Evolutionary conservation across 2,329 filamentous ascomycete genomes (phyloP), one percentile per base, ranked within the genome.

Genomic region (Pestalotiopsis sp.): DNA sequence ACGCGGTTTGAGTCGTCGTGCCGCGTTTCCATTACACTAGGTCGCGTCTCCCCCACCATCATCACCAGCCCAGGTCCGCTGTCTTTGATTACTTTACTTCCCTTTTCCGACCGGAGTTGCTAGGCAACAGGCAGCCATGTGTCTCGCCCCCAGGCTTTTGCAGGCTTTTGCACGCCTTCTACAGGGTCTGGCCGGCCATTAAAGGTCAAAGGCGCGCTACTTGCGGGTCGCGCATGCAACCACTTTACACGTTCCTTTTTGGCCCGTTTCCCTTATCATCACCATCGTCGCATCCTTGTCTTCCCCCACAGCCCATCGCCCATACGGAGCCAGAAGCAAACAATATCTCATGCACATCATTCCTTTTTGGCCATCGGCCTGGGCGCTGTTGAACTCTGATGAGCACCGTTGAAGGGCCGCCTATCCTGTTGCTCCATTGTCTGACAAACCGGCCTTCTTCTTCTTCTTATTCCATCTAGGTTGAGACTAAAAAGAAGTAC

Each of bases 1-100:
- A 80, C 78, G 78, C 78, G 79, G 77, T 77, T 80, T 78, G 78
- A 80, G 77, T 78, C 78, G 79, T 76, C 77, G 70, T 74, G 71
- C 72, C 78, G 77, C 75, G 77, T 76, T 73, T 57, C 73, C 76
- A 75, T 75, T 73, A 73, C 75, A 76, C 77, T 75, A 75, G 76
- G 73, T 75, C 71, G 71, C 67, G 62, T 65, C 60, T 67, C 71
- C 73, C 72, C 74, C 73, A 70, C 76, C 72, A 70, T 61, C 64
- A 60, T 67, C 71, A 64, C 71, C 72, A 68, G 71, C 73, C 72
- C 74, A 70, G 73, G 74, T 73, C 70, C 59, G 69, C 71, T 70
- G 52, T 69, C 49, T 70, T 68, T 67, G 68, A 72, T 69, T 69
- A 70, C 69, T 68, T 65, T 72, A 70, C 57, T 71, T 69, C 70